phyloP scores from a whole-genome alignment of 805 yeast genomes.

The Candida xyloterini region DNA sequence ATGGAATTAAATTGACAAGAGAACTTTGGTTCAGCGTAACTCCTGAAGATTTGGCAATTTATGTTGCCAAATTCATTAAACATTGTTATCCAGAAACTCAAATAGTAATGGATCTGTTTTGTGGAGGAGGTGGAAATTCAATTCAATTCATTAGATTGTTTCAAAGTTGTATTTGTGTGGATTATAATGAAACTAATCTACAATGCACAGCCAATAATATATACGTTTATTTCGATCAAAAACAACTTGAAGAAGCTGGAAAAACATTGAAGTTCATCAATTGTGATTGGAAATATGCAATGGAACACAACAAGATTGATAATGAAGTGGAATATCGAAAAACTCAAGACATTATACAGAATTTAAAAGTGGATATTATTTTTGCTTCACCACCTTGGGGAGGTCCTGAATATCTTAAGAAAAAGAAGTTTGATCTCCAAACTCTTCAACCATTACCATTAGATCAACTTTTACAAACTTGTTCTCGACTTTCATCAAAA shows the following conservation, averaged over 20 bases:
- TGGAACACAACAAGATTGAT: constrained; percentile 1
- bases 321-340: constrained; percentile 8
- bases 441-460: constrained; percentile 48
- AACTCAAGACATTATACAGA: constrained; percentile 11
- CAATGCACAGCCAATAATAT: constrained; percentile 66
- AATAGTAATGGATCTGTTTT: constrained; percentile 62
- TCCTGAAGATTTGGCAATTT: constrained; percentile 69
- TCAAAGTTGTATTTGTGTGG: constrained; percentile 58
- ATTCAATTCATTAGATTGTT: constrained; percentile 69
- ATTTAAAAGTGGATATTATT: constrained; percentile 43
- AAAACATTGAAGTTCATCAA: constrained; percentile 42
- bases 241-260: constrained; percentile 45
- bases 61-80: constrained; percentile 51
- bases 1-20: constrained; percentile 63
- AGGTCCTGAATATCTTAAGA: constrained; percentile 59
- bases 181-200: constrained; percentile 56
- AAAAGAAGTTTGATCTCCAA: constrained; percentile 44
- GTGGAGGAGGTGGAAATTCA: constrained; percentile 88
- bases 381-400: constrained; percentile 93
- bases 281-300: constrained; percentile 19
- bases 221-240: constrained; percentile 42
- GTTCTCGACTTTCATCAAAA: constrained; percentile 41
- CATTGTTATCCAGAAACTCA: constrained; percentile 49
- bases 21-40: constrained; percentile 90
- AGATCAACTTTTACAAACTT: constrained; percentile 40